phyloP scores from a whole-genome alignment of 805 yeast genomes.

The Yamadazyma sp. region DNA sequence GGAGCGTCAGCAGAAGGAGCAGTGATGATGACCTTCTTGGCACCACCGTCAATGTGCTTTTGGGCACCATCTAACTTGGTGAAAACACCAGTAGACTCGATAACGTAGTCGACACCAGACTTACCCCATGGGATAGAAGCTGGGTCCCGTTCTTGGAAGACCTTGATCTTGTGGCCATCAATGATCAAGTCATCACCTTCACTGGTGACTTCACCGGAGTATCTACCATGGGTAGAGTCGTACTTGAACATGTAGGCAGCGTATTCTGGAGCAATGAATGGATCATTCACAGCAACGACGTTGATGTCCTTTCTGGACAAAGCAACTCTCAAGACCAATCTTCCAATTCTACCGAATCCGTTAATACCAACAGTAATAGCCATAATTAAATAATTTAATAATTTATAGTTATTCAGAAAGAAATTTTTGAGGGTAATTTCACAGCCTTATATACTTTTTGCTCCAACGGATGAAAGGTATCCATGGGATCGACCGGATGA shows the following conservation, averaged over 20 bases:
- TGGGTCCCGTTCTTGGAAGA: slow-evolving; percentile 84
- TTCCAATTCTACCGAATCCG: slow-evolving; percentile 95
- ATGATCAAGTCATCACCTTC: slow-evolving; percentile 62
- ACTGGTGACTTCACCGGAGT: slow-evolving; percentile 67
- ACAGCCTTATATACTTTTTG: slow-evolving; percentile 14
- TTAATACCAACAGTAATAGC: slow-evolving; percentile 81
- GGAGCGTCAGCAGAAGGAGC: slow-evolving; percentile 95
- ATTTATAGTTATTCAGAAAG: slow-evolving; percentile 5
- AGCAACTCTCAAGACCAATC: slow-evolving; percentile 84
- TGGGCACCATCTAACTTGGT: slow-evolving; percentile 77
- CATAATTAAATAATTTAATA: slow-evolving; percentile 28
- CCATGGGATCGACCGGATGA: slow-evolving; percentile 12
- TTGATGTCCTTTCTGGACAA: slow-evolving; percentile 70
- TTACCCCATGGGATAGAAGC: slow-evolving; percentile 85
- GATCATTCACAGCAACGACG: slow-evolving; percentile 88
- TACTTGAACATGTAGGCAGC: slow-evolving; percentile 96
- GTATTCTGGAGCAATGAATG: slow-evolving; percentile 85
- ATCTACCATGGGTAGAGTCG: slow-evolving; percentile 90
- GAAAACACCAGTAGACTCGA: slow-evolving; percentile 95
- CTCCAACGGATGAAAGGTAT: slow-evolving; percentile 20
- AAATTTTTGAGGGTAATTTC: slow-evolving; percentile 8
- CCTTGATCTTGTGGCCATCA: slow-evolving; percentile 64
- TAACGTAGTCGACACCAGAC: slow-evolving; percentile 78
- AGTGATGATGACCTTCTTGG: slow-evolving; percentile 91
- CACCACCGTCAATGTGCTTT: slow-evolving; percentile 86